phyloP scores from a whole-genome alignment of 352 stramenopile genomes.

The Globisporangium carolinianum region DNA sequence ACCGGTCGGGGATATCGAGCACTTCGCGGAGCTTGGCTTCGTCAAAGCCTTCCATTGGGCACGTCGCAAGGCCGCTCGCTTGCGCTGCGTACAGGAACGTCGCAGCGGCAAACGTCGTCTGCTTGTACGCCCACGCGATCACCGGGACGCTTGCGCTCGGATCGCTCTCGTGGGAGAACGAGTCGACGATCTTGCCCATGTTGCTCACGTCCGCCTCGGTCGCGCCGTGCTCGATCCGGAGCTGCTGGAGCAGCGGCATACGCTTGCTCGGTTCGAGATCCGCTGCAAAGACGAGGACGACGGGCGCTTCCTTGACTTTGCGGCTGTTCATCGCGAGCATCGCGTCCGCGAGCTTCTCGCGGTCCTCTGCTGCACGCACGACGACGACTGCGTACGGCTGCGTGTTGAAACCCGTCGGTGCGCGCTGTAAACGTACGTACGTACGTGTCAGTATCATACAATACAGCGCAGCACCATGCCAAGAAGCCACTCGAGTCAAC shows the following conservation, averaged over 20 bases:
- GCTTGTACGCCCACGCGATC: slow-evolving; percentile 78
- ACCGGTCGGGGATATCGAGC: slow-evolving; percentile 78
- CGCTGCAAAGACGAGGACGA: slow-evolving; percentile 74
- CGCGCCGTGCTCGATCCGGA: slow-evolving; percentile 51
- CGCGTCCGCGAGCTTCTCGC: slow-evolving; percentile 53
- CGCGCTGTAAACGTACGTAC: slow-evolving; percentile 24
- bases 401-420: slow-evolving; percentile 72
- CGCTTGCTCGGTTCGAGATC: slow-evolving; percentile 74
- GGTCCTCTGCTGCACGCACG: slow-evolving; percentile 58
- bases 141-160: slow-evolving; percentile 36
- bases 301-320: slow-evolving; percentile 70
- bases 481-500: too few relatives aligned
- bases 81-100: slow-evolving; percentile 69
- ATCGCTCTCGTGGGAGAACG: slow-evolving; percentile 70
- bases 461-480: too few relatives aligned
- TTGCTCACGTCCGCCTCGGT: slow-evolving; percentile 40
- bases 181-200: slow-evolving; percentile 46
- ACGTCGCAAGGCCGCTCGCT: slow-evolving; percentile 57
- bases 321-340: slow-evolving; percentile 72
- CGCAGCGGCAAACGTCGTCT: slow-evolving; percentile 62
- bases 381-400: slow-evolving; percentile 78
- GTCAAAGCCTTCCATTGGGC: slow-evolving; percentile 79
- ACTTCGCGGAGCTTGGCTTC: slow-evolving; percentile 46
- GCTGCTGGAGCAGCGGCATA: slow-evolving; percentile 58
- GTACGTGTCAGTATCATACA: too few relatives aligned